phyloP scores from a whole-genome alignment of 75 land plant genomes.

The Chamaecyparis obtusa region DNA sequence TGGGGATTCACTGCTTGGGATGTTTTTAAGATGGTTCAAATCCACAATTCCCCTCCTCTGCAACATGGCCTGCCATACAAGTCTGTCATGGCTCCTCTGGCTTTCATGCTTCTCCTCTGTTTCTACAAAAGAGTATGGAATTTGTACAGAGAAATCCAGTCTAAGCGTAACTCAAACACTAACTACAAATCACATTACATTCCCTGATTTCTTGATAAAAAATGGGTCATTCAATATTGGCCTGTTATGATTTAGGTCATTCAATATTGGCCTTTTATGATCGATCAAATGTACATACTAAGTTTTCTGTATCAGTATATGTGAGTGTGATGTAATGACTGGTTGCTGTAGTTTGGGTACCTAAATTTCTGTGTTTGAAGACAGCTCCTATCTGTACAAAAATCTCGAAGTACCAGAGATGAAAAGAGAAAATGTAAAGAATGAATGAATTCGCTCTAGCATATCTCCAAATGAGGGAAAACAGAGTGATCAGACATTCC shows the following conservation, averaged over 20 bases:
- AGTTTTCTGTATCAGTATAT: too few relatives aligned
- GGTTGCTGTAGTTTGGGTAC: too few relatives aligned
- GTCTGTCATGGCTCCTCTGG: background rate
- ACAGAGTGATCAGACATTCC: background rate
- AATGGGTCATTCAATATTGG: background rate
- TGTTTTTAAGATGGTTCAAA: background rate
- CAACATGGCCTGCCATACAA: slow-evolving; percentile 2
- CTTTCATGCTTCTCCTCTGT: background rate
- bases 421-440: background rate
- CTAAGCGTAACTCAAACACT: background rate
- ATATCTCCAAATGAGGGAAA: too few relatives aligned
- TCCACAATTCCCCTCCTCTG: background rate
- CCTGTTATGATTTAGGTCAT: background rate
- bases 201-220: background rate
- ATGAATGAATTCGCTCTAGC: too few relatives aligned
- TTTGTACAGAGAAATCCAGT: background rate
- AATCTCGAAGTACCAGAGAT: background rate
- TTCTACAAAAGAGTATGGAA: background rate
- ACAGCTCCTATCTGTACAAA: background rate
- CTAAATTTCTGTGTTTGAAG: too few relatives aligned
- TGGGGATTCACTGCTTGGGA: background rate
- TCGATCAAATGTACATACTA: background rate
- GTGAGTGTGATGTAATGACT: too few relatives aligned
- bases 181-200: background rate
- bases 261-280: background rate